Base-by-base conservation (phyloP, 345 rosid genomes). In the Citrus sp. region DNA sequence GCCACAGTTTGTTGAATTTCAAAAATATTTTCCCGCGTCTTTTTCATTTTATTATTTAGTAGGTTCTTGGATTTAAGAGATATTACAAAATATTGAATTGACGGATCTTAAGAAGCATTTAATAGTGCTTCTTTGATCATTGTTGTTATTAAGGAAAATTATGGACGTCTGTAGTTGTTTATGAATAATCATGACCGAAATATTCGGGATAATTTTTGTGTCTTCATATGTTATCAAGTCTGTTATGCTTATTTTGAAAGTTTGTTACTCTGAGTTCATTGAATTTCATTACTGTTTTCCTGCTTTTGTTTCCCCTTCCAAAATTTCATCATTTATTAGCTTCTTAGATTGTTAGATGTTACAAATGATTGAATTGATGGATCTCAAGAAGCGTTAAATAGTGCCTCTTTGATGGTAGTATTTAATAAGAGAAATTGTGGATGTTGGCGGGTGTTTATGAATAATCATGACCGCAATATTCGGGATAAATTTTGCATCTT, bases 221-320 rank as follows among this genome's bases (percentile, higher is more conserved):
- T 13, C 63, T 59, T 67, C 19, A 70, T 71, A 51, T 51, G 56
- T 51, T 51, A 5, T 54, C 58, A 54, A 54, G 58, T 34, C 55
- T 25, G 32, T 80, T 59, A 72, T 73, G 77, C 13, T 59, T 64
- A 30, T 64, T 71, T 77, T 28, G 61, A 73, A 77, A 70, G 73
- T 74, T 82, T 60, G 25, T 40, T 77, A 71, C 54, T 3, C 66
- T 27, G 10, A 65, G 21, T 79, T 59, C 8, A 67, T 82, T 70
- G 69, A 59, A 22, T 58, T 30, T 58, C 28, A 67, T 22, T 32
- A 34, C 30, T 73, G n/a, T 61, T 63, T 70, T 55, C 64, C 61
- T 12, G 2, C 9, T 14, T 22, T 30, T 14, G 4, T 66, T 58
- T 1, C 49, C 27, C 18, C 13, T 3, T 16, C 18, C 51, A 46